Conservation (phyloP, 2,329 filamentous ascomycete genomes). For the Juglanconis juglandina region DNA sequence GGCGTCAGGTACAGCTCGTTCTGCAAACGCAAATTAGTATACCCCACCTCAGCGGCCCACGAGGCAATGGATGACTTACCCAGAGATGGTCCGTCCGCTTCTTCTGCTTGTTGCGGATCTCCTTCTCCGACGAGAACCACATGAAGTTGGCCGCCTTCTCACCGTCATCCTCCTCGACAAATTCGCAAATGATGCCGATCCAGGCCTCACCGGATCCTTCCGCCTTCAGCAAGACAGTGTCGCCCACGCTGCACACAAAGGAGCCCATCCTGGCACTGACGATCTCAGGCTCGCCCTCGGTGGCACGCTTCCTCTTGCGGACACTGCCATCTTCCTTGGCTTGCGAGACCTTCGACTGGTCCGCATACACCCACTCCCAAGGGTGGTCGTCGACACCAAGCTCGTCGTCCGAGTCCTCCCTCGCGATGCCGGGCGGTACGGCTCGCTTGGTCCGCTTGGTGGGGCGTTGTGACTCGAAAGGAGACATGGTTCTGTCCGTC, state of each 20-base stretch:
- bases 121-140: slow-evolving; percentile 92
- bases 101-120: slow-evolving; percentile 79
- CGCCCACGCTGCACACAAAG: slow-evolving; percentile 78
- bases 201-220: slow-evolving; percentile 84
- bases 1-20: slow-evolving; percentile 92
- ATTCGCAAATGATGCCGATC: slow-evolving; percentile 85
- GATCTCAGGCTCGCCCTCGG: slow-evolving; percentile 49
- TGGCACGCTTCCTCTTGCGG: slow-evolving; percentile 35
- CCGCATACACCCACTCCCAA: slow-evolving; percentile 77
- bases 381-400: slow-evolving; percentile 67
- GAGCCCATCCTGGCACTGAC: slow-evolving; percentile 77
- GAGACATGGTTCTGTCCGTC: slow-evolving; percentile 1
- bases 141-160: slow-evolving; percentile 84
- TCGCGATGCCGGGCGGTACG: slow-evolving; percentile 53
- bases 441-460: slow-evolving; percentile 18
- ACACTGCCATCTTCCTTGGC: slow-evolving; percentile 16
- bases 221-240: slow-evolving; percentile 82
- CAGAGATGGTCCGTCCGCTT: slow-evolving; percentile 76
- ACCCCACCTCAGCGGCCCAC: neutral
- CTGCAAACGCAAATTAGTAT: slow-evolving; percentile 32
- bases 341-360: slow-evolving; percentile 9
- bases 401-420: slow-evolving; percentile 87
- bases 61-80: slow-evolving; percentile 37
- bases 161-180: slow-evolving; percentile 69
- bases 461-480: neutral